phyloP scores from a whole-genome alignment of 257 asterid species.

The Jacaranda mimosifolia region DNA sequence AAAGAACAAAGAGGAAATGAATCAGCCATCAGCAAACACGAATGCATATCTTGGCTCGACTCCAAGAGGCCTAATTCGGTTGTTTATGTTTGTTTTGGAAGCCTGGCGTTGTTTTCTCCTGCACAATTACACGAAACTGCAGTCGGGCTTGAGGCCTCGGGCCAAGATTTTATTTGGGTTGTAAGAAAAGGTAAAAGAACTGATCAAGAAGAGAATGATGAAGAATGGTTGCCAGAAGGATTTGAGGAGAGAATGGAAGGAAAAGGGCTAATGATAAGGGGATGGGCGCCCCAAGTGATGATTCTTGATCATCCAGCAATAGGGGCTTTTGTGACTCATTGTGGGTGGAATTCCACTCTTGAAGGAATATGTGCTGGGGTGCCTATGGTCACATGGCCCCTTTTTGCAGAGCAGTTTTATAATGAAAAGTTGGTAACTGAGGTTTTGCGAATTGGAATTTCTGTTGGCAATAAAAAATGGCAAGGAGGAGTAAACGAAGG shows the following conservation, averaged over 20 bases:
- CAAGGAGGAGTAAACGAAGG: slow-evolving; percentile 39
- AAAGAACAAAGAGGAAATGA: slow-evolving; percentile 48
- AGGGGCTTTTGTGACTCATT: slow-evolving; percentile 52
- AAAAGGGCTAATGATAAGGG: slow-evolving; percentile 65
- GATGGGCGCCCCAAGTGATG: slow-evolving; percentile 79
- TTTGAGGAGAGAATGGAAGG: slow-evolving; percentile 56
- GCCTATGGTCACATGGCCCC: slow-evolving; percentile 65
- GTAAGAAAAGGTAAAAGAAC: slow-evolving; percentile 38
- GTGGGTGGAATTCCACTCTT: slow-evolving; percentile 54
- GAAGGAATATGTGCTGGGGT: slow-evolving; percentile 48
- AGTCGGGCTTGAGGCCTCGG: slow-evolving; percentile 64
- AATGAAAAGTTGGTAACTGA: slow-evolving; percentile 56
- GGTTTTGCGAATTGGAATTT: slow-evolving; percentile 44
- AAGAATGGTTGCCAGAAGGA: slow-evolving; percentile 62
- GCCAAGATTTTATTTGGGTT: slow-evolving; percentile 74
- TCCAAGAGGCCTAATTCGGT: slow-evolving; percentile 56
- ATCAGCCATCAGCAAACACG: slow-evolving; percentile 55
- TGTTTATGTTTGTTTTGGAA: slow-evolving; percentile 70
- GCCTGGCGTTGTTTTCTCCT: slow-evolving; percentile 45
- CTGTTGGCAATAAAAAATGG: slow-evolving; percentile 53
- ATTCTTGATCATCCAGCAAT: slow-evolving; percentile 42
- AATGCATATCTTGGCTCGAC: slow-evolving; percentile 70
- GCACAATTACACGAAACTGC: slow-evolving; percentile 74
- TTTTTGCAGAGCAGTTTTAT: slow-evolving; percentile 50
- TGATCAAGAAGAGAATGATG: slow-evolving; percentile 9